These are phyloP conservation scores for Amylostereum chailletii DNA, from an alignment of 1,284 basidiomycete genomes.

Conservation along the genomic window DNA sequence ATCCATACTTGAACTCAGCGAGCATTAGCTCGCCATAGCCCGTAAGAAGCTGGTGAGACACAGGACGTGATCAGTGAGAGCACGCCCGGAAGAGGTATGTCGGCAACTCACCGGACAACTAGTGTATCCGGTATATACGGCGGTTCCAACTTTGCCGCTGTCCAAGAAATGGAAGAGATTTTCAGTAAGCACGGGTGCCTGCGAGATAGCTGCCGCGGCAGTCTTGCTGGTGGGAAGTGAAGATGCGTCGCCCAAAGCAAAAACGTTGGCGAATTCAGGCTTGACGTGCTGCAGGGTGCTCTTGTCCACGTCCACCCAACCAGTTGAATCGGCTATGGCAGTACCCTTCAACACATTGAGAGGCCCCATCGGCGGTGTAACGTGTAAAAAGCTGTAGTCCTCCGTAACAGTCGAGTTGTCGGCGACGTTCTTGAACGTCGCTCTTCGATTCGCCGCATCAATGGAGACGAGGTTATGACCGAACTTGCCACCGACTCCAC, in stretches of 20 bases:
- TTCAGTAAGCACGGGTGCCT: slow-evolving; percentile 89
- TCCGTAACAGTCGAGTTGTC: slow-evolving; percentile 58
- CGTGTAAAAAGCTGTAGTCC: slow-evolving; percentile 84
- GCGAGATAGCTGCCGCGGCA: slow-evolving; percentile 86
- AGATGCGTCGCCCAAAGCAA: slow-evolving; percentile 86
- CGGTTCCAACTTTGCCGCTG: slow-evolving; percentile 59
- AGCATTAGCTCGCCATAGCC: slow-evolving; percentile 84
- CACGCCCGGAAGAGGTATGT: background rate
- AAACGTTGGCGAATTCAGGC: slow-evolving; percentile 74
- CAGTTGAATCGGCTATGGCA: slow-evolving; percentile 71
- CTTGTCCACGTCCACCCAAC: slow-evolving; percentile 85
- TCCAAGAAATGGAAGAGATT: slow-evolving; percentile 76
- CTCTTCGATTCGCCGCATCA: slow-evolving; percentile 60
- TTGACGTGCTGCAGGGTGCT: slow-evolving; percentile 80
- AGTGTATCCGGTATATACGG: slow-evolving; percentile 78
- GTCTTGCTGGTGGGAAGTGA: slow-evolving; percentile 94
- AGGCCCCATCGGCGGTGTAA: slow-evolving; percentile 87
- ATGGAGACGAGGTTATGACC: slow-evolving; percentile 79
- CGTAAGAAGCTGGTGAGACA: slow-evolving; percentile 56
- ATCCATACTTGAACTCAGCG: slow-evolving; percentile 86
- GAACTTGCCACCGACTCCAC: slow-evolving; percentile 77
- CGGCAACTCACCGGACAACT: slow-evolving; percentile 61
- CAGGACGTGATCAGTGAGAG: slow-evolving; percentile 12
- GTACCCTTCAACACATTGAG: slow-evolving; percentile 75
- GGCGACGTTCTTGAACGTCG: slow-evolving; percentile 72